Evolutionary conservation across 345 rosid species (phyloP).

Genomic region (Acer saccharum): DNA sequence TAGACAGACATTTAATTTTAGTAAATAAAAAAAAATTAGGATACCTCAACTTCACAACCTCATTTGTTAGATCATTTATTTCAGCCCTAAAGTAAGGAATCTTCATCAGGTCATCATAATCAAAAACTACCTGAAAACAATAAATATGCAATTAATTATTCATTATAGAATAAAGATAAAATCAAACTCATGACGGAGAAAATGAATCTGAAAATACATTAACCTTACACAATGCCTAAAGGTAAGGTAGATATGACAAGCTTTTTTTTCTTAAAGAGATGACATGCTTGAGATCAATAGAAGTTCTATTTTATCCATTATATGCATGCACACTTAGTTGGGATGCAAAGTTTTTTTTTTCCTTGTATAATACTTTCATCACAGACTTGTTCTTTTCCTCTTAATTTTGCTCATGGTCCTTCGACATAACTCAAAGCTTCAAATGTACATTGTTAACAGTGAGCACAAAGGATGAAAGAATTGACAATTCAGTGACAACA

Average conservation of each 20-base stretch:
- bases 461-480: neutral
- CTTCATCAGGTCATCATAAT: slow-evolving; percentile 37
- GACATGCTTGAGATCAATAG: neutral
- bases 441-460: neutral
- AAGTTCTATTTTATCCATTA: neutral
- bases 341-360: neutral
- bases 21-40: neutral
- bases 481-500: neutral
- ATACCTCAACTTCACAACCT: slow-evolving; percentile 27
- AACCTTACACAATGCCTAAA: neutral
- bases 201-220: neutral
- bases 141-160: neutral
- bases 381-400: neutral
- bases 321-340: neutral
- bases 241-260: neutral
- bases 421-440: neutral
- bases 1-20: neutral
- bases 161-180: neutral
- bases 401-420: neutral
- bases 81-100: slow-evolving; percentile 26
- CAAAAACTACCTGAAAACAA: slow-evolving; percentile 39
- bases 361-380: neutral
- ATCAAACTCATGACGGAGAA: neutral
- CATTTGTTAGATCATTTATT: neutral
- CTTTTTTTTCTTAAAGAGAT: too few relatives aligned